Percentiles rank a stretch among this genome's conserved stretches.
phyloP scores from a whole-genome alignment of 1,284 basidiomycete species.

The Tilletiopsis washingtonensis region DNA sequence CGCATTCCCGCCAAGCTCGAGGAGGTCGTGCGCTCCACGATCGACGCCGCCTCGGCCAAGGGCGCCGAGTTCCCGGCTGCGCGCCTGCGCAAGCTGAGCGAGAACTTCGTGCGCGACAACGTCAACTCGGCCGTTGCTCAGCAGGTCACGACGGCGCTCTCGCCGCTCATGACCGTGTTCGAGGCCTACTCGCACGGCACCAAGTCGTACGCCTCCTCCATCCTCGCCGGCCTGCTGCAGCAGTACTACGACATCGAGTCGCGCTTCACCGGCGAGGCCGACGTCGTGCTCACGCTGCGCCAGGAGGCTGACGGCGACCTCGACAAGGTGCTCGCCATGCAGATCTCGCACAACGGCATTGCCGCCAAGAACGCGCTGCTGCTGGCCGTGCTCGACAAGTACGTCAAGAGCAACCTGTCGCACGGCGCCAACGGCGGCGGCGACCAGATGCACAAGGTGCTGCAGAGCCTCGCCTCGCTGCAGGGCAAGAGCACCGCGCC shows the following conservation, averaged over 20 bases:
- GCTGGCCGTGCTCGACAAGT: slow-evolving; percentile 69
- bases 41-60: slow-evolving; percentile 69
- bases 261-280: slow-evolving; percentile 83
- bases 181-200: slow-evolving; percentile 67
- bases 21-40: slow-evolving; percentile 68
- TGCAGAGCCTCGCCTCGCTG: slow-evolving; percentile 61
- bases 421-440: too few relatives aligned
- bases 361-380: slow-evolving; percentile 86
- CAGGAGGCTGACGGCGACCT: slow-evolving; percentile 87
- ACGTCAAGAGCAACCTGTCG: slow-evolving; percentile 26
- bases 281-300: slow-evolving; percentile 78
- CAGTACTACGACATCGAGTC: slow-evolving; percentile 79
- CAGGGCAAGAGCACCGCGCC: slow-evolving; percentile 52
- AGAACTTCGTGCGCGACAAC: slow-evolving; percentile 74
- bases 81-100: slow-evolving; percentile 72
- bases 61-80: slow-evolving; percentile 72
- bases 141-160: slow-evolving; percentile 56
- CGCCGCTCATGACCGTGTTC: slow-evolving; percentile 66
- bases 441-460: slow-evolving; percentile 30
- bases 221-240: slow-evolving; percentile 63
- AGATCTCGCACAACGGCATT: slow-evolving; percentile 91
- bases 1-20: slow-evolving; percentile 74
- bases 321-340: slow-evolving; percentile 76
- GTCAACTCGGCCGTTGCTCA: slow-evolving; percentile 50
- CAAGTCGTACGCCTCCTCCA: slow-evolving; percentile 75